Evolutionary conservation across 177 flowering plant genomes (phyloP), one percentile per base, ranked within the genome.

Genomic region (Vitis hybrid): DNA sequence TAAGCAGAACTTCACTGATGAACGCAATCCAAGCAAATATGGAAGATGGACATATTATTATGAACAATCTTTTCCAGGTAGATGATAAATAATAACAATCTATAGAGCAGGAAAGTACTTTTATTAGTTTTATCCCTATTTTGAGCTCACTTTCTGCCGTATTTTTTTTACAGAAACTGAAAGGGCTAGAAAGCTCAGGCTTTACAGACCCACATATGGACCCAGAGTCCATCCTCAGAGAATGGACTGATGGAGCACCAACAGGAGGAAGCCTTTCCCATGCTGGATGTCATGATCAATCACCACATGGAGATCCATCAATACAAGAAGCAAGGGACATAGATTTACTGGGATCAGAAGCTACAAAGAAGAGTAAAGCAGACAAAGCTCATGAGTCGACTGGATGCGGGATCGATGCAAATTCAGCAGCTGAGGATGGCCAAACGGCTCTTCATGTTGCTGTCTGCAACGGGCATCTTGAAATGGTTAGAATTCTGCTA

Each of bases 11-110:
- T 65, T 68, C 94, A 60, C 76, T 95, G 18, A 75, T 83, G 78
- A 87, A 79, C 68, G 79, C 81, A 59, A 79, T 93, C 49, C 83
- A 83, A 62, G 65, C 86, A 69, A 84, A 90, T 79, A 54, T 59
- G 55, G 86, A 85, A 76, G 93, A 86, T 65, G 88, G 88, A 48
- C 75, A 50, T 15, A 75, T 83, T 18, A 72, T 93, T 46, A 84
- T 87, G 87, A 87, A 82, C 66, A 96, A 96, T 77, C 81, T 93
- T 67, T 82, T 72, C 70, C 67, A 60, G 97, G 98, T 92, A 88
- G 12, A 27, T 55, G 11, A 19, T 73, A 7, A 62, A 32, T 18
- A 15, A 54, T 24, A 48, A 19, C 15, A 70, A 19, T 52, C 13
- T 56, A 11, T 15, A 4, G 11, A 9, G 49, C 54, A 4, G 19